Conservation (phyloP, 1,284 basidiomycete species). For the Tylopilus sp. region DNA sequence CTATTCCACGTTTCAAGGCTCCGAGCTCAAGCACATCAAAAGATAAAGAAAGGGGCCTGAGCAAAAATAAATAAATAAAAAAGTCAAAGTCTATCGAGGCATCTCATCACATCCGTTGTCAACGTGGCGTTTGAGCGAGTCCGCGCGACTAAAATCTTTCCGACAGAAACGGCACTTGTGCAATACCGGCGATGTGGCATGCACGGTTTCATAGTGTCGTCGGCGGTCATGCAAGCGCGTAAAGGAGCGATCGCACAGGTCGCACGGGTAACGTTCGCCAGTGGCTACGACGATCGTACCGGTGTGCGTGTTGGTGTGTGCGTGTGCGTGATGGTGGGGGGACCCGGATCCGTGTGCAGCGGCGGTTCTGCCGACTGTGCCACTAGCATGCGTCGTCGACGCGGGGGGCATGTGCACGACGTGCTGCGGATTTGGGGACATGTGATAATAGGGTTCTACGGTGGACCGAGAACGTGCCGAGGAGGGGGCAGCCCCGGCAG, state of each 20-base stretch:
- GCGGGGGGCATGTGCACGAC: slow-evolving; percentile 25
- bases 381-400: slow-evolving; percentile 14
- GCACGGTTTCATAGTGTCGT: slow-evolving; percentile 72
- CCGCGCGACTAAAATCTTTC: slow-evolving; percentile 66
- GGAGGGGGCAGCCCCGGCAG: slow-evolving; percentile 26
- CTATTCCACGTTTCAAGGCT: slow-evolving; percentile 18
- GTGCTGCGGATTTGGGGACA: slow-evolving; percentile 35
- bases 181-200: slow-evolving; percentile 51
- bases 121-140: slow-evolving; percentile 54
- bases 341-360: slow-evolving; percentile 13
- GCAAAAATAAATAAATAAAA: background rate
- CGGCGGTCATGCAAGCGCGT: slow-evolving; percentile 73
- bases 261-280: slow-evolving; percentile 60
- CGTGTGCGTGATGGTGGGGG: slow-evolving; percentile 12
- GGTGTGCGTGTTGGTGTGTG: slow-evolving; percentile 12
- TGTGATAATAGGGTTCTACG: slow-evolving; percentile 38
- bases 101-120: slow-evolving; percentile 67
- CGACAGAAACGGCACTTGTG: slow-evolving; percentile 65
- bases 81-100: slow-evolving; percentile 34
- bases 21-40: slow-evolving; percentile 9
- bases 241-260: slow-evolving; percentile 69
- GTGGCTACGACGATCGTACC: slow-evolving; percentile 25
- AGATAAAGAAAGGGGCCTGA: background rate
- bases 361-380: slow-evolving; percentile 14
- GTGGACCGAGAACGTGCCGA: slow-evolving; percentile 28